Evolutionary conservation across 495 filamentous ascomycete species (phyloP), one percentile per base, ranked within the genome.

Genomic region (Penicillium desertorum): DNA sequence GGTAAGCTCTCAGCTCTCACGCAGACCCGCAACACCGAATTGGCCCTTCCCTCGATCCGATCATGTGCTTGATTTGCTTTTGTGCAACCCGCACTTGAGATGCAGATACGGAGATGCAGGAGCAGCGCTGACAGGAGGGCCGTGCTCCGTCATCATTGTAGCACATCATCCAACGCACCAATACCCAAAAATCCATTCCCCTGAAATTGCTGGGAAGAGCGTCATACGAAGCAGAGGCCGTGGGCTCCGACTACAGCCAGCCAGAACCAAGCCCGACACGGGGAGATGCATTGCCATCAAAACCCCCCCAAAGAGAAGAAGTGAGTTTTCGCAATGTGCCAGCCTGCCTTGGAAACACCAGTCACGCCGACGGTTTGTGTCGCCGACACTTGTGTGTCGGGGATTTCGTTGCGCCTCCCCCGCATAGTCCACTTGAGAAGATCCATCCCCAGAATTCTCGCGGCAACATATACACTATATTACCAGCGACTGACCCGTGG

Each of bases 111-210:
- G 37, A 51, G 16, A 45, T 56, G 51, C 27, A 53, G 42, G 37
- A 52, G 51, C 32, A n/a, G 23, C 29, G 53, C 53, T 55, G 53
- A 55, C 53, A 27, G 22, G 53, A 55, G 43, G 53, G 39, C 53
- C 32, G 53, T 55, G 53, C 53, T 36, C 51, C 19, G 29, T 39
- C 47, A 30, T 29, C 10, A 39, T 23, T 57, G 32, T 63, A 87
- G 83, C 83, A 96, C 68, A 96, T 96, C 50, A 82, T 92, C 52
- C 83, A 88, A 67, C 86, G 91, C 63, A 91, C 89, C 49, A 90
- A 90, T 70, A 90, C 87, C 19, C 84, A 88, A 59, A 85, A 82
- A 52, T 82, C 84, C 16, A 84, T 89, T 51, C 82, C 86, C 9
- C 76, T 86, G 41, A 88, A 86, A 62, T 71, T 88, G 48, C 83